Evolutionary conservation across 306 rosid genomes (phyloP).

Genomic region (Rosa rugosa): DNA sequence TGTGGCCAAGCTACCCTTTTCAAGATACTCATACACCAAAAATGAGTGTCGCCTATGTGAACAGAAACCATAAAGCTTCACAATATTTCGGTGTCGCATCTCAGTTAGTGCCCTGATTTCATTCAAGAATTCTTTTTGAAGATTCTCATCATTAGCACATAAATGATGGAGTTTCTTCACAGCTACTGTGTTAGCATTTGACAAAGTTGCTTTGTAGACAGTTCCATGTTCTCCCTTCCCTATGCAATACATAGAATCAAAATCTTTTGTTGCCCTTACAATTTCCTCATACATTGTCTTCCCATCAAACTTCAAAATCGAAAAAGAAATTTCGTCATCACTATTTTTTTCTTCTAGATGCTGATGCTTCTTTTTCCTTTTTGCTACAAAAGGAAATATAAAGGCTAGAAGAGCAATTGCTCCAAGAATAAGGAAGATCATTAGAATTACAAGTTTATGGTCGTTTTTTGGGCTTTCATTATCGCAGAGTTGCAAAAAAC

Average conservation of each 20-base stretch:
- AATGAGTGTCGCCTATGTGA: background rate
- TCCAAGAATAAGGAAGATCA: background rate
- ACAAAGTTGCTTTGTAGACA: slow-evolving; percentile 5
- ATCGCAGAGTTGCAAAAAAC: background rate
- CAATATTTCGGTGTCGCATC: slow-evolving; percentile 21
- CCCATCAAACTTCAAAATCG: background rate
- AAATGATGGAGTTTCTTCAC: slow-evolving; percentile 12
- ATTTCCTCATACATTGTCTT: background rate
- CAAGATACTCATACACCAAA: slow-evolving; percentile 19
- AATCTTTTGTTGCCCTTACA: slow-evolving; percentile 9
- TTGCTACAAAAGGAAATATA: background rate
- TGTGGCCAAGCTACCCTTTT: slow-evolving; percentile 11
- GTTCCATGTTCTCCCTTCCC: slow-evolving; percentile 22
- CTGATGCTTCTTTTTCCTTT: background rate
- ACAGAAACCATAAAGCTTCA: slow-evolving; percentile 24
- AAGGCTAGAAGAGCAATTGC: background rate
- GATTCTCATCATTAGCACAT: no score
- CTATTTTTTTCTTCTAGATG: background rate
- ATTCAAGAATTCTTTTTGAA: slow-evolving; percentile 7
- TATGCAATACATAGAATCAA: slow-evolving; percentile 7
- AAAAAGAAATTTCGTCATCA: background rate
- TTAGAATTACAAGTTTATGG: background rate
- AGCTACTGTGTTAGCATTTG: background rate
- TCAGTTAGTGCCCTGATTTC: slow-evolving; percentile 18
- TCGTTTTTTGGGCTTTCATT: background rate